Conservation (phyloP, 306 rosid species). For the Sphenostylis stenocarpa region DNA sequence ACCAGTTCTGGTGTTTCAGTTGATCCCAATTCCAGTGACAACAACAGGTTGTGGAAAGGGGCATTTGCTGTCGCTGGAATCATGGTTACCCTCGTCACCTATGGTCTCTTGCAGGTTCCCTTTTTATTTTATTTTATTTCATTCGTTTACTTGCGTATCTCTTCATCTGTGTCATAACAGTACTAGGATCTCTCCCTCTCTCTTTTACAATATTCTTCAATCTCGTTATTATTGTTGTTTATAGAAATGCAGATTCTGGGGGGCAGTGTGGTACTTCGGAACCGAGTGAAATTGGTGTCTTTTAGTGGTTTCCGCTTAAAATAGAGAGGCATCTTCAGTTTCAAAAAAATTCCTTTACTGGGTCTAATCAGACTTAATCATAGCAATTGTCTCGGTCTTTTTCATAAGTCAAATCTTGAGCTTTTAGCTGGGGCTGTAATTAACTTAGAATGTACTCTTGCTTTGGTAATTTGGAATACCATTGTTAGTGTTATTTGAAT, state of each 20-base stretch:
- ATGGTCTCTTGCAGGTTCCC: slow-evolving; percentile 87
- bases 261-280: background rate
- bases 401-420: background rate
- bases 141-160: background rate
- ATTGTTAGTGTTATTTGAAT: background rate
- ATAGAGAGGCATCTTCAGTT: too few relatives aligned
- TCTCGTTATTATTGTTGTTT: background rate
- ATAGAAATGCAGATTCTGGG: slow-evolving; percentile 14
- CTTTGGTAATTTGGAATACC: background rate
- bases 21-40: slow-evolving; percentile 38
- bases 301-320: background rate
- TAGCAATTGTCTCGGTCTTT: background rate
- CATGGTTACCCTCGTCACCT: slow-evolving; percentile 92
- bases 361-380: background rate
- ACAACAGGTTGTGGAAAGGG: slow-evolving; percentile 60
- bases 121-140: background rate
- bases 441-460: background rate
- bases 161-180: background rate
- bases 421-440: background rate
- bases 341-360: background rate
- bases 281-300: background rate
- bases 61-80: slow-evolving; percentile 77
- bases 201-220: background rate
- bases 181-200: background rate
- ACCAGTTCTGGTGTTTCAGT: background rate